Conservation (phyloP, 441 rosid species). For the Flueggea neowawraea region DNA sequence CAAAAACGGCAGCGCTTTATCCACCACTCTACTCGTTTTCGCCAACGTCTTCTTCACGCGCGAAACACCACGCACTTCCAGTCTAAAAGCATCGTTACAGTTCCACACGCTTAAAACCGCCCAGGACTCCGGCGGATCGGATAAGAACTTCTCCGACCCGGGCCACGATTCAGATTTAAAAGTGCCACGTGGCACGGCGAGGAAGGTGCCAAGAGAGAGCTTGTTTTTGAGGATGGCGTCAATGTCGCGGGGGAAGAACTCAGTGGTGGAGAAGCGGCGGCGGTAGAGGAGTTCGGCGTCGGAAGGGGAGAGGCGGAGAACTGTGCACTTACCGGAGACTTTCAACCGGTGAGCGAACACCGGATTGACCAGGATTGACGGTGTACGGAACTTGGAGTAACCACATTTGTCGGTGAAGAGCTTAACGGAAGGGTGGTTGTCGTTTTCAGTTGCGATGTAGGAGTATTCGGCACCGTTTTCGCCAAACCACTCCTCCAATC, state of each 20-base stretch:
- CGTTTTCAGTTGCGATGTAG: conserved; percentile 91
- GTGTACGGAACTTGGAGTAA: conserved; percentile 88
- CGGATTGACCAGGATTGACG: conserved; percentile 85
- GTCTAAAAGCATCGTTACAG: conserved; percentile 62
- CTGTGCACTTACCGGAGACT: conserved; percentile 37
- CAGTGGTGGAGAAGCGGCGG: conserved; percentile 74
- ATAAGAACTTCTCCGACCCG: conserved; percentile 54
- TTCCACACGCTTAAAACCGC: conserved; percentile 92
- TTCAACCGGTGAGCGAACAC: conserved; percentile 66
- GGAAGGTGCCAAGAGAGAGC: conserved; percentile 72
- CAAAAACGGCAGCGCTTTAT: conserved; percentile 73
- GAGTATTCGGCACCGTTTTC: conserved; percentile 90
- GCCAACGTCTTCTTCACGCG: conserved; percentile 45
- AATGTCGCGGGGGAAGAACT: conserved; percentile 96
- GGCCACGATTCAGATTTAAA: conserved; percentile 67
- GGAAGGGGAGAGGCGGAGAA: conserved; percentile 36
- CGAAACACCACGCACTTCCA: conserved; percentile 83
- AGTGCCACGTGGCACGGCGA: conserved; percentile 77
- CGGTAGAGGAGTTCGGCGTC: conserved; percentile 87
- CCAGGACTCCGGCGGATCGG: conserved; percentile 86
- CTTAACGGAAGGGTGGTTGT: conserved; percentile 73
- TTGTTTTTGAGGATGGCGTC: conserved; percentile 72
- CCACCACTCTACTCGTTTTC: conserved; percentile 60
- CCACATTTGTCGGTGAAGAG: conserved; percentile 89
- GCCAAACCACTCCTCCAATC: conserved; percentile 77